A percentile compares a stretch with the other conserved stretches of the same genome.
Evolutionary conservation across 352 stramenopile species (phyloP).

Genomic region (Lagenidium giganteum): DNA sequence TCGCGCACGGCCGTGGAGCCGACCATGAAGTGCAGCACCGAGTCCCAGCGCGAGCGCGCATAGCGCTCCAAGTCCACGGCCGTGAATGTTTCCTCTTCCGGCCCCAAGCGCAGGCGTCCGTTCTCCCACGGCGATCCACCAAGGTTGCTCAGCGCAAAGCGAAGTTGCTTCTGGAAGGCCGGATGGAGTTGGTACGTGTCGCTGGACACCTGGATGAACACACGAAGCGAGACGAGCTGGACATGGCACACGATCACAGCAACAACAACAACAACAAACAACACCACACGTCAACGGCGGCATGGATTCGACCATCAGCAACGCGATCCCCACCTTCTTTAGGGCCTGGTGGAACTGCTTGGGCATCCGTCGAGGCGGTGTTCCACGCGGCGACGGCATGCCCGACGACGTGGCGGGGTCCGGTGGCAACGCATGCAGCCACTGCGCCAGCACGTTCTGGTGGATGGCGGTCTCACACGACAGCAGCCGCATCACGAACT

Average conservation of each 20-base stretch:
- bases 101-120: constrained; percentile 30
- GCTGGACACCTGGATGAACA: constrained; percentile 29
- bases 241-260: too few relatives aligned
- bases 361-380: constrained; percentile 26
- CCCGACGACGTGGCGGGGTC: constrained; percentile 3
- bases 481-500: constrained; percentile 88
- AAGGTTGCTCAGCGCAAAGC: constrained; percentile 53
- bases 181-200: constrained; percentile 31
- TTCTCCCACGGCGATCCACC: constrained; percentile 61
- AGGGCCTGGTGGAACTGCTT: constrained; percentile 47
- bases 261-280: too few relatives aligned
- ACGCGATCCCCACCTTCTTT: too few relatives aligned
- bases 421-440: constrained; percentile 45
- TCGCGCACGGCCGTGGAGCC: constrained; percentile 62
- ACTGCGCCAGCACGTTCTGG: constrained; percentile 53
- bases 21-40: constrained; percentile 75
- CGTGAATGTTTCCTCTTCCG: constrained; percentile 41
- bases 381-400: neutral
- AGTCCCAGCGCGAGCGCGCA: constrained; percentile 55
- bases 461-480: constrained; percentile 43
- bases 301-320: too few relatives aligned
- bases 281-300: too few relatives aligned
- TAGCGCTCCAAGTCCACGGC: constrained; percentile 52
- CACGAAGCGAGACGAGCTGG: constrained; percentile 35
- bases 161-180: constrained; percentile 48